Evolutionary conservation across 192 early-diverging fungal species (phyloP).

Genomic region (Entomortierella lignicola): DNA sequence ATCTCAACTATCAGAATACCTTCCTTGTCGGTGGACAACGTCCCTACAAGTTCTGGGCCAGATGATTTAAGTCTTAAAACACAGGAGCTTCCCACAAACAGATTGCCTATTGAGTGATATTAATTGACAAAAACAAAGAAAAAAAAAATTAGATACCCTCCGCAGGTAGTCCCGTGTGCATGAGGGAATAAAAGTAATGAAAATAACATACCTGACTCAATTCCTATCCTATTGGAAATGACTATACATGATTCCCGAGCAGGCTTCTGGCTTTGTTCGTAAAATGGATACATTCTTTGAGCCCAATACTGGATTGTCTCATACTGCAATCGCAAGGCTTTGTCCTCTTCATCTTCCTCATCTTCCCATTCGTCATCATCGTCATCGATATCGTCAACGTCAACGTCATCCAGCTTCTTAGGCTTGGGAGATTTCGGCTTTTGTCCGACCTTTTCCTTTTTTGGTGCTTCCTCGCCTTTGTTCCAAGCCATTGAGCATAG

Average conservation of each 20-base stretch:
- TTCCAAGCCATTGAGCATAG: conserved; percentile 82
- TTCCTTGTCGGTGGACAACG: conserved; percentile 22
- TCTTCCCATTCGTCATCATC: conserved; percentile 28
- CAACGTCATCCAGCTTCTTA: not conserved
- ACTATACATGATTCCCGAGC: conserved; percentile 10
- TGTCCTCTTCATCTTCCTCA: conserved; percentile 13
- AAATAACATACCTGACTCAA: conserved; percentile 15
- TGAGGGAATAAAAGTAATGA: not conserved
- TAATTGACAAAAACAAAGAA: not conserved
- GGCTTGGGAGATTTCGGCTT: conserved; percentile 16
- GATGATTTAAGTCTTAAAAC: conserved; percentile 16
- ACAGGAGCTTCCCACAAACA: conserved; percentile 46
- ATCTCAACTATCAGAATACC: conserved; percentile 23
- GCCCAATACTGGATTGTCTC: conserved; percentile 47
- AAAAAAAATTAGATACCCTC: not conserved
- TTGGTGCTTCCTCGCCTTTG: conserved; percentile 30
- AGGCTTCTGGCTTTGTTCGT: not conserved
- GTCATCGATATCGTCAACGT: conserved; percentile 1
- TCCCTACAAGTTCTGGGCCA: conserved; percentile 26
- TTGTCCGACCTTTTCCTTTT: conserved; percentile 14
- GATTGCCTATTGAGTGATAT: conserved; percentile 4
- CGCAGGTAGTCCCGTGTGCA: not conserved
- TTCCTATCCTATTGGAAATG: conserved; percentile 33
- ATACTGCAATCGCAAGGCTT: not conserved
- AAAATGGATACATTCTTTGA: conserved; percentile 31